Conservation (phyloP, 352 stramenopile genomes). For the Globisporangium heterothallicum region DNA sequence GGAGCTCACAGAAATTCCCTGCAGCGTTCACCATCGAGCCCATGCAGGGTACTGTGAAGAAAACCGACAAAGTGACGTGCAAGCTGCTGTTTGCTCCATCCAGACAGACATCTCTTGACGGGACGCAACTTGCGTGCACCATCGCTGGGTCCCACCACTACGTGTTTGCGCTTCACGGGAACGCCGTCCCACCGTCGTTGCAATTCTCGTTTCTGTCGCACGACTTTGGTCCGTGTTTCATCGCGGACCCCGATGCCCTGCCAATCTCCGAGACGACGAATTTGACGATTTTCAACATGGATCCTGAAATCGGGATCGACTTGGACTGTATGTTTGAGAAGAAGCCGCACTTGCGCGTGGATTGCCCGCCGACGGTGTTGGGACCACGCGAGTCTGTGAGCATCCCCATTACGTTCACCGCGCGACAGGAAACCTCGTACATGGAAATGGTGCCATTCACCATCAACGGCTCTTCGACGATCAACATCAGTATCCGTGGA, state of each 20-base stretch:
- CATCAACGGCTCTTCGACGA: slow-evolving; percentile 83
- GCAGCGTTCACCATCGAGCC: slow-evolving; percentile 58
- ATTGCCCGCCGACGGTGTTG: slow-evolving; percentile 79
- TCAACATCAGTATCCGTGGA: slow-evolving; percentile 68
- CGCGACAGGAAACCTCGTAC: slow-evolving; percentile 78
- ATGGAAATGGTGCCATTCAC: slow-evolving; percentile 87
- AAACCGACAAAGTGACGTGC: slow-evolving; percentile 80
- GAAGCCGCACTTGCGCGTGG: slow-evolving; percentile 78
- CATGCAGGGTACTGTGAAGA: slow-evolving; percentile 80
- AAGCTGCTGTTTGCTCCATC: slow-evolving; percentile 70
- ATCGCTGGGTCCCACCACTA: slow-evolving; percentile 87
- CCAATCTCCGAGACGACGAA: slow-evolving; percentile 46
- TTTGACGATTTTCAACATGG: slow-evolving; percentile 86
- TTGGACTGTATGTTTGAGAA: slow-evolving; percentile 90
- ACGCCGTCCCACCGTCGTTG: slow-evolving; percentile 75
- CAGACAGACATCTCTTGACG: slow-evolving; percentile 73
- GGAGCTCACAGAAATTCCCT: slow-evolving; percentile 41
- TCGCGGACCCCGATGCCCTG: slow-evolving; percentile 67
- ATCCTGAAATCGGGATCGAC: slow-evolving; percentile 69
- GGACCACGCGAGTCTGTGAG: slow-evolving; percentile 67
- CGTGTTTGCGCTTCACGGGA: slow-evolving; percentile 61
- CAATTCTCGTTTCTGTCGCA: slow-evolving; percentile 88
- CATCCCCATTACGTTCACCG: slow-evolving; percentile 85
- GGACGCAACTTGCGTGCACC: slow-evolving; percentile 63
- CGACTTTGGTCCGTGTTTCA: slow-evolving; percentile 91